Evolutionary conservation across 139 green algal genomes (phyloP).

Genomic region (Volvox reticuliferus): DNA sequence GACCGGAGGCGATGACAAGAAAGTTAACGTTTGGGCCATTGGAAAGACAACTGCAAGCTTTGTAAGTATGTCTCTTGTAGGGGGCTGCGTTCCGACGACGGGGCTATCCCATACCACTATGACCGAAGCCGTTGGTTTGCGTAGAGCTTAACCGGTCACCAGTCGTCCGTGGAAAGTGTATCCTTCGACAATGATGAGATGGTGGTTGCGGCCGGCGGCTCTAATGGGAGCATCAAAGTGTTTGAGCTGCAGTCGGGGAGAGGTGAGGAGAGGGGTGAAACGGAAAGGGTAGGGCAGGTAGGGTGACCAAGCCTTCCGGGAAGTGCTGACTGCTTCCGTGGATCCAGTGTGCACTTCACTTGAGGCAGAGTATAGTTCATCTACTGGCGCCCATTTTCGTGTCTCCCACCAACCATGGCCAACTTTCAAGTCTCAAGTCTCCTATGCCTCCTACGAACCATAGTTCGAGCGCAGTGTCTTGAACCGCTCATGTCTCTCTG

Average conservation of each 20-base stretch:
- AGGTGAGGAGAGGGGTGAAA: not conserved
- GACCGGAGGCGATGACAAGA: slow-evolving; percentile 91
- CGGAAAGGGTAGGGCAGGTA: not conserved
- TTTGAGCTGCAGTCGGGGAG: slow-evolving; percentile 83
- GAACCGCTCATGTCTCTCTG: no score
- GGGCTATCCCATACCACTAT: no score
- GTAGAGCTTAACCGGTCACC: slow-evolving; percentile 79
- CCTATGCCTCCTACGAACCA: no score
- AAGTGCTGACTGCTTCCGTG: not conserved
- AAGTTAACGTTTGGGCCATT: slow-evolving; percentile 90
- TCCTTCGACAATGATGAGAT: slow-evolving; percentile 84
- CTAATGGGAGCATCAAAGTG: slow-evolving; percentile 82
- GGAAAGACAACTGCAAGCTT: slow-evolving; percentile 71
- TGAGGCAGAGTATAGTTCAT: not conserved
- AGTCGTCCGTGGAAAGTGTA: slow-evolving; percentile 80
- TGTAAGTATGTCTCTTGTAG: slow-evolving; percentile 53
- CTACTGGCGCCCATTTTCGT: not conserved
- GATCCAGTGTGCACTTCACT: not conserved
- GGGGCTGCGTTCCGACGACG: no score
- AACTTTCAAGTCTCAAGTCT: not conserved
- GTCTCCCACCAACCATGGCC: no score
- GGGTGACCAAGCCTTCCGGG: not conserved
- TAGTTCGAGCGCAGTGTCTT: no score
- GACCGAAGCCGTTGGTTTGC: not conserved
- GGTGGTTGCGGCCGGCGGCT: slow-evolving; percentile 77